These are phyloP conservation scores for Zoysia japonica DNA, from an alignment of 176 grass and related monocot genomes.

Conservation along the genomic window DNA sequence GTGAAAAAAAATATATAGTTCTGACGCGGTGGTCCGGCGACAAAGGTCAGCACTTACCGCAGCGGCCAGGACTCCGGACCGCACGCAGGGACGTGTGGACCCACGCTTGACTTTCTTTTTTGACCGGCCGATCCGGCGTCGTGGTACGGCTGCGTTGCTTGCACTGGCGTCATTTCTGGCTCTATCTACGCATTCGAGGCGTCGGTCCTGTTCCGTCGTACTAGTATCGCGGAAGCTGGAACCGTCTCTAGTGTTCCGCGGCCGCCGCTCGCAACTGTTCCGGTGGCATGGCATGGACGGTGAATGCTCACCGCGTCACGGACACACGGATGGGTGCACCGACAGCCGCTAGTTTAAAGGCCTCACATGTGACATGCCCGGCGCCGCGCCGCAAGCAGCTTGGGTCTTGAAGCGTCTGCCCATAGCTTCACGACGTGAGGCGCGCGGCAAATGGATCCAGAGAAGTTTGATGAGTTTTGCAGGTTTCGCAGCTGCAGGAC, in stretches of 20 bases:
- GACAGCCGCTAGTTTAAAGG: background rate
- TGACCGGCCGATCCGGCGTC: background rate
- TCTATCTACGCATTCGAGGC: too few species aligned
- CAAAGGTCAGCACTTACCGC: conserved; percentile 21
- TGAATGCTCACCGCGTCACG: background rate
- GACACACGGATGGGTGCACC: background rate
- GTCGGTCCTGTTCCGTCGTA: too few species aligned
- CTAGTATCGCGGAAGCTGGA: too few species aligned
- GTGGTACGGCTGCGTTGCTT: too few species aligned
- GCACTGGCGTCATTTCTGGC: too few species aligned
- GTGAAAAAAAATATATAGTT: too few species aligned
- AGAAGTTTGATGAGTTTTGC: too few species aligned
- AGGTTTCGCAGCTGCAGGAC: background rate
- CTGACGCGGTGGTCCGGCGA: background rate
- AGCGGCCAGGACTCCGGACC: background rate
- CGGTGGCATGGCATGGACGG: background rate
- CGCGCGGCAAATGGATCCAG: too few species aligned
- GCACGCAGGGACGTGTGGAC: background rate
- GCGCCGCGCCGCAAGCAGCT: background rate
- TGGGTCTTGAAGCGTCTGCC: too few species aligned
- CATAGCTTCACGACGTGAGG: too few species aligned
- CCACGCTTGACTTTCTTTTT: background rate
- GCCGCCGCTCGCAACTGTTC: background rate
- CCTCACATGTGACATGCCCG: background rate
- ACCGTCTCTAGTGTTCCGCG: too few species aligned